Evolutionary conservation across 1,139 yeast genomes (phyloP).

Genomic region (Protomyces lactucae-debilis): DNA sequence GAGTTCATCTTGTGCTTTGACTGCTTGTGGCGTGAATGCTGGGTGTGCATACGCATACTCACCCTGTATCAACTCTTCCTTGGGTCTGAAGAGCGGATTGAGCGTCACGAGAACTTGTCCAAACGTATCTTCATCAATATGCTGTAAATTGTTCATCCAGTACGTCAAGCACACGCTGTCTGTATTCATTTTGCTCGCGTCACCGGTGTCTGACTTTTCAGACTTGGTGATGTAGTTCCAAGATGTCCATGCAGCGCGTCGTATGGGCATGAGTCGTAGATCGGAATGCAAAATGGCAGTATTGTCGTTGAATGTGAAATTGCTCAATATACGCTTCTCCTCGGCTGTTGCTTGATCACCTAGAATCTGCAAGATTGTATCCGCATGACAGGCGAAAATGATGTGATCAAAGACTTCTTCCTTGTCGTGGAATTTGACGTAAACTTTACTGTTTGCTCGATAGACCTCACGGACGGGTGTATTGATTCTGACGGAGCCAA

Average conservation of each 20-base stretch:
- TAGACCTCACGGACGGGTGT: slow-evolving; percentile 14
- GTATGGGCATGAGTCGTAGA: slow-evolving; percentile 13
- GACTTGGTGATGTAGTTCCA: slow-evolving; percentile 25
- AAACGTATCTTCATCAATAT: slow-evolving; percentile 11
- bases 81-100: slow-evolving; percentile 13
- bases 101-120: slow-evolving; percentile 21
- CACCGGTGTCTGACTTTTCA: not conserved
- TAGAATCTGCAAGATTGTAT: slow-evolving; percentile 7
- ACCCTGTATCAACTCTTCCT: slow-evolving; percentile 9
- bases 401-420: slow-evolving; percentile 22
- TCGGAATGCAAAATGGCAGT: slow-evolving; percentile 19
- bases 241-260: slow-evolving; percentile 22
- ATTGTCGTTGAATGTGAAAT: slow-evolving; percentile 18
- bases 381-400: slow-evolving; percentile 25
- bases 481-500: slow-evolving; percentile 16
- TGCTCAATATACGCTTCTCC: slow-evolving; percentile 2
- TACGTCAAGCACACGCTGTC: slow-evolving; percentile 22
- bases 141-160: slow-evolving; percentile 22
- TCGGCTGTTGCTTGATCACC: slow-evolving; percentile 13
- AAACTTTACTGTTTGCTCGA: slow-evolving; percentile 18
- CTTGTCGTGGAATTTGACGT: slow-evolving; percentile 16
- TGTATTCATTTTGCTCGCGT: not conserved
- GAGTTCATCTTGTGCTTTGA: slow-evolving; percentile 15
- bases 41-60: slow-evolving; percentile 20
- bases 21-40: slow-evolving; percentile 19